phyloP scores from a whole-genome alignment of 2,329 filamentous ascomycete species.

The Trichoderma oligosporum region DNA sequence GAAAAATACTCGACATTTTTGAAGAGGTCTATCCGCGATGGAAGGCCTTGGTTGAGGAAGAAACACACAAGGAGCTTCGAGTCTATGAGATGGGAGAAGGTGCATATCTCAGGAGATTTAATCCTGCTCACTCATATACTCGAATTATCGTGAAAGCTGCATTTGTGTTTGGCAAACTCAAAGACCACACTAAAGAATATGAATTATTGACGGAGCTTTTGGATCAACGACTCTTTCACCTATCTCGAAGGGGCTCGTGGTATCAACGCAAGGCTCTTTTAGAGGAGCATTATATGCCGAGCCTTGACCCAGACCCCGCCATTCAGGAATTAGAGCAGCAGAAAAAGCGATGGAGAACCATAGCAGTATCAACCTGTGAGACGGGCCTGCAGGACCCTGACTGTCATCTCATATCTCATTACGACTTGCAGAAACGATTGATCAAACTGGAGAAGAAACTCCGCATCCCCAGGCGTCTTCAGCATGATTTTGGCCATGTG shows the following conservation, averaged over 20 bases:
- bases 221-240: conserved; percentile 76
- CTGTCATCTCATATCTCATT: conserved; percentile 89
- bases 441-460: conserved; percentile 82
- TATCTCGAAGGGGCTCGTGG: conserved; percentile 81
- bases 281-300: conserved; percentile 91
- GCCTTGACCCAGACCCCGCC: conserved; percentile 45
- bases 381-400: conserved; percentile 79
- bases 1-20: conserved; percentile 67
- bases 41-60: conserved; percentile 67
- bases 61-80: conserved; percentile 71
- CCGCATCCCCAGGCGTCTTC: conserved; percentile 75
- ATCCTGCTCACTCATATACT: conserved; percentile 88
- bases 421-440: conserved; percentile 92
- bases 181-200: conserved; percentile 75
- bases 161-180: conserved; percentile 74
- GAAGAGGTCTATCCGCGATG: conserved; percentile 77
- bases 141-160: conserved; percentile 86
- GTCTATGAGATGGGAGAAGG: conserved; percentile 81
- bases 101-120: conserved; percentile 83
- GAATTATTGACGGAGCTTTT: conserved; percentile 70
- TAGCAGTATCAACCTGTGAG: conserved; percentile 78
- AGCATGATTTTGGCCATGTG: conserved; percentile 91
- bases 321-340: conserved; percentile 46
- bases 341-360: conserved; percentile 78
- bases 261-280: conserved; percentile 92